phyloP scores from a whole-genome alignment of 1,284 basidiomycete species.

The Irpex lacteus region DNA sequence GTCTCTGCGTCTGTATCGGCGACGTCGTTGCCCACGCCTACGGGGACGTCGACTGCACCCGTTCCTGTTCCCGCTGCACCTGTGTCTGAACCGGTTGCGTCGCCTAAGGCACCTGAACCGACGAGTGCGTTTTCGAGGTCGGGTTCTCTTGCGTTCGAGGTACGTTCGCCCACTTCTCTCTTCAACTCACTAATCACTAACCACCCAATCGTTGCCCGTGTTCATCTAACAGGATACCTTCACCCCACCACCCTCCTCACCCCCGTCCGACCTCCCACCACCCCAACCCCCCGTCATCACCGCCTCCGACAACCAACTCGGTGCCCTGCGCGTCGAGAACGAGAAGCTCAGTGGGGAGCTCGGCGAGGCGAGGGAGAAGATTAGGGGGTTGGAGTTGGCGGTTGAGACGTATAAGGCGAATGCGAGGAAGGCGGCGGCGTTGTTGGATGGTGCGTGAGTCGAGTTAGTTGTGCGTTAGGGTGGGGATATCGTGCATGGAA shows the following conservation, averaged over 20 bases:
- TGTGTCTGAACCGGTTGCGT: too few relatives aligned
- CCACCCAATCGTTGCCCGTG: too few relatives aligned
- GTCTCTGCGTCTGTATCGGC: too few relatives aligned
- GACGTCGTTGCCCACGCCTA: too few relatives aligned
- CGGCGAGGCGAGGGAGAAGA: conserved; percentile 74
- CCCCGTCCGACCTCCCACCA: background rate
- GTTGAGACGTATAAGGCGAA: conserved; percentile 74
- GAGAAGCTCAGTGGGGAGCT: conserved; percentile 59
- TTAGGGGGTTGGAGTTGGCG: conserved; percentile 78
- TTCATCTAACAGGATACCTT: background rate
- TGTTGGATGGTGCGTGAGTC: conserved; percentile 22
- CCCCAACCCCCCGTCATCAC: background rate
- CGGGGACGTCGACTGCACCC: too few relatives aligned
- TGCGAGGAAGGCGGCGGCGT: conserved; percentile 59
- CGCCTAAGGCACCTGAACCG: too few relatives aligned
- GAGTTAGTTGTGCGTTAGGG: too few relatives aligned
- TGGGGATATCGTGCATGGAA: too few relatives aligned
- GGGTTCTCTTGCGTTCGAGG: conserved; percentile 6
- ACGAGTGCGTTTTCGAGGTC: conserved; percentile 13
- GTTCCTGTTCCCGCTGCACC: too few relatives aligned
- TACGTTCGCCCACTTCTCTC: background rate
- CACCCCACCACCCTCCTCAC: too few relatives aligned
- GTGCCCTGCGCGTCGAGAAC: conserved; percentile 55
- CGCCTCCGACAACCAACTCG: conserved; percentile 17
- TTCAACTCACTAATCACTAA: background rate